A percentile compares a stretch with the other conserved stretches of the same genome.
Evolutionary conservation across 2,329 filamentous ascomycete species (phyloP).

Genomic region (Xylaria sp.): DNA sequence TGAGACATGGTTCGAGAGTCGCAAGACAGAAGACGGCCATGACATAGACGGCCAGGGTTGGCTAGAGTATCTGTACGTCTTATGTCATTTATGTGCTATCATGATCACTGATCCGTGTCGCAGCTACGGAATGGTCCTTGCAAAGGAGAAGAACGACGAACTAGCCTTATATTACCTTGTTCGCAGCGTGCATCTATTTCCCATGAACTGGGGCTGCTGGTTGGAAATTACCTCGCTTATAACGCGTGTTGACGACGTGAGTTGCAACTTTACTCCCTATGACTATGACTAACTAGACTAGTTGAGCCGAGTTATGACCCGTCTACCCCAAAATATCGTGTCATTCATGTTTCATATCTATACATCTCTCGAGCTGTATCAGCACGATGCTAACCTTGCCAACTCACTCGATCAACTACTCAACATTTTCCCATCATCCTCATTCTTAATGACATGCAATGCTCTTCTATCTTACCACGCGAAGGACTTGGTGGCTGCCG

Average conservation of each 20-base stretch:
- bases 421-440: conserved; percentile 84
- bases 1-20: conserved; percentile 81
- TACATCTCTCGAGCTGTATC: conserved; percentile 90
- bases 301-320: conserved; percentile 76
- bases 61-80: conserved; percentile 79
- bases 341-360: conserved; percentile 94
- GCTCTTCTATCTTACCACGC: conserved; percentile 91
- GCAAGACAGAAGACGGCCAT: conserved; percentile 68
- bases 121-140: conserved; percentile 86
- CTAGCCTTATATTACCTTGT: conserved; percentile 89
- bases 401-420: conserved; percentile 81
- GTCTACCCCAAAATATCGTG: conserved; percentile 89
- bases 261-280: conserved; percentile 46
- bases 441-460: conserved; percentile 90
- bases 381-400: conserved; percentile 80
- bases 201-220: conserved; percentile 98
- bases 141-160: conserved; percentile 90
- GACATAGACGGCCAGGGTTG: conserved; percentile 82
- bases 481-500: conserved; percentile 78
- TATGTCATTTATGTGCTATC: neutral
- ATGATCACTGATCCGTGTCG: conserved; percentile 31
- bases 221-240: conserved; percentile 87
- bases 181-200: conserved; percentile 85
- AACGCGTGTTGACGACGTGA: conserved; percentile 81
- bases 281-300: conserved; percentile 53